Base-by-base conservation (phyloP, 805 yeast genomes). In the Torulaspora quercuum region DNA sequence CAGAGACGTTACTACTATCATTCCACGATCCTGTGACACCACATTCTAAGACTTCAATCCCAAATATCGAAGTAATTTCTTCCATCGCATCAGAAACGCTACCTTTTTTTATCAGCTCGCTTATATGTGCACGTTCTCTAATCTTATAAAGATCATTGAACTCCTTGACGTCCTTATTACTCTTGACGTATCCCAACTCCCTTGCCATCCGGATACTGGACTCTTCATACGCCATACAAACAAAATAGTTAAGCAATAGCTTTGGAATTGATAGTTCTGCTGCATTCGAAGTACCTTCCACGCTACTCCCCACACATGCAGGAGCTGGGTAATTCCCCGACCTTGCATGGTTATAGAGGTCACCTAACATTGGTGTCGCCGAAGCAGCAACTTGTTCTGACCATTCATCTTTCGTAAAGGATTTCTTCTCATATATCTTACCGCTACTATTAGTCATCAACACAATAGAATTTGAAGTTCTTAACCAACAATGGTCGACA, bases 141-240 rank as follows among this genome's bases (percentile, higher is more conserved):
- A 54, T 56, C 49, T 39, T 54, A 33, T 47, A 60, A 14, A 53
- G 36, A 3, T 40, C 29, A 31, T 50, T 48, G 46, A 69, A 62
- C 39, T 63, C 61, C 22, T 45, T 49, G 6, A 46, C 44, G 20
- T 58, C 63, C 18, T 42, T 46, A 28, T 58, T 57, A 13, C 25
- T 39, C 11, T 42, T 36, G 7, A 57, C 37, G 14, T 47, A 41
- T 14, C 70, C 68, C 3, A 75, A 59, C 46, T 83, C 92, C 36
- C 65, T 64, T 3, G 86, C 73, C 63, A 84, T 77, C 29, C 70
- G 69, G 9, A 64, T 40, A 1, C 86, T 82, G 0, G 94, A 79
- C 9, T 77, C 71, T 41, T 78, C 79, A 54, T 82, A 81, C 0
- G 92, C 94, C 61, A 85, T 89, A 34, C 77, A 75, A 9, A 87